A percentile compares a stretch with the other conserved stretches of the same genome.
phyloP scores from a whole-genome alignment of 2,329 filamentous ascomycete genomes.

The Colletotrichum orchidophilum region DNA sequence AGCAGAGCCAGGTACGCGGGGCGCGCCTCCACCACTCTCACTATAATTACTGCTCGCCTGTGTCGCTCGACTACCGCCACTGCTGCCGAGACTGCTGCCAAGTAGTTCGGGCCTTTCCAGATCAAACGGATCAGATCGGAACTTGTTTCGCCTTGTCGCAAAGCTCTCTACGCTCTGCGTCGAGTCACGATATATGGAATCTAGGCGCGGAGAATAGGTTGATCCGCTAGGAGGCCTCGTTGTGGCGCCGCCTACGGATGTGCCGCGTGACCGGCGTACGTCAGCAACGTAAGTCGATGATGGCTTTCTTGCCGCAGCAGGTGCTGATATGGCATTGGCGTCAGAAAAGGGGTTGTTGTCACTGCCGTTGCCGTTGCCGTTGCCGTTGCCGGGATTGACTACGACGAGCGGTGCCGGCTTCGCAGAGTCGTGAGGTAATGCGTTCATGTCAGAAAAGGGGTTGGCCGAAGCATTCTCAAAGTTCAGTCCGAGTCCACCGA shows the following conservation, averaged over 20 bases:
- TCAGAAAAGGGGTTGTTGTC: constrained; percentile 58
- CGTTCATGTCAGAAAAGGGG: constrained; percentile 61
- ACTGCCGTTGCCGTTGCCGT: constrained; percentile 32
- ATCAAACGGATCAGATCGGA: constrained; percentile 72
- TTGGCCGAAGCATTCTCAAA: constrained; percentile 45
- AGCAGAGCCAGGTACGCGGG: constrained; percentile 40
- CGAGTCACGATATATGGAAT: constrained; percentile 54
- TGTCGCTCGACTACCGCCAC: constrained; percentile 41
- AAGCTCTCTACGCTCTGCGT: constrained; percentile 52
- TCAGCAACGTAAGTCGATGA: constrained; percentile 56
- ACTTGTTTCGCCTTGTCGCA: constrained; percentile 60
- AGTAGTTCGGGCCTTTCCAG: constrained; percentile 64
- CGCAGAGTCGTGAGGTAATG: constrained; percentile 48
- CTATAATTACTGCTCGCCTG: constrained; percentile 43
- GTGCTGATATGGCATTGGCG: constrained; percentile 51
- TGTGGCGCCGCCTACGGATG: constrained; percentile 47
- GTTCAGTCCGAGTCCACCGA: constrained; percentile 50
- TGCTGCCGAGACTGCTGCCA: not conserved
- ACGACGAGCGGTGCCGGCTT: constrained; percentile 49
- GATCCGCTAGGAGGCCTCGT: constrained; percentile 40
- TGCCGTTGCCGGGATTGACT: constrained; percentile 36
- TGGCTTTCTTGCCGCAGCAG: constrained; percentile 40
- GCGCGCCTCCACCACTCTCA: constrained; percentile 34
- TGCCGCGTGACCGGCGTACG: constrained; percentile 59
- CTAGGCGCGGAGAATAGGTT: constrained; percentile 39